phyloP scores from a whole-genome alignment of 75 land plant species.

The Pinus taeda region DNA sequence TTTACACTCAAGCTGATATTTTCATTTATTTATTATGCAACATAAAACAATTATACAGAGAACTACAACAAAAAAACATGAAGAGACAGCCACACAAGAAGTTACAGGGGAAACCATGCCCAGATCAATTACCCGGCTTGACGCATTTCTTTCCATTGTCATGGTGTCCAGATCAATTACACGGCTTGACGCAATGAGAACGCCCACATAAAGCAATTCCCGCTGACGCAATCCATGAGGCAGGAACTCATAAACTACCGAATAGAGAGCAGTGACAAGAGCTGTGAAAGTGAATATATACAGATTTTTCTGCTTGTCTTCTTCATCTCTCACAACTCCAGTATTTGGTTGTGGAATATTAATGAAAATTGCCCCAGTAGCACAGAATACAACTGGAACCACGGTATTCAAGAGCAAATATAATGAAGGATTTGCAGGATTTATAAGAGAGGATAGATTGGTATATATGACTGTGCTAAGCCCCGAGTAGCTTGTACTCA shows the following conservation, averaged over 20 bases:
- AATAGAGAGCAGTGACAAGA: not conserved
- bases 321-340: not conserved
- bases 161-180: too few relatives aligned
- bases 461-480: slow-evolving; percentile 58
- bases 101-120: not conserved
- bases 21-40: too few relatives aligned
- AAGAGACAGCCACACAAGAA: too few relatives aligned
- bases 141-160: slow-evolving; percentile 2
- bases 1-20: too few relatives aligned
- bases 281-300: slow-evolving; percentile 14
- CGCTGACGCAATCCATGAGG: not conserved
- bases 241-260: not conserved
- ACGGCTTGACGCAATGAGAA: not conserved
- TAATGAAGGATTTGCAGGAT: slow-evolving; percentile 10
- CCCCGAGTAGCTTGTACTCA: slow-evolving; percentile 52
- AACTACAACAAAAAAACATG: too few relatives aligned
- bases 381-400: slow-evolving; percentile 41
- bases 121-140: not conserved
- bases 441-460: slow-evolving; percentile 16
- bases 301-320: not conserved
- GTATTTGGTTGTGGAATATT: not conserved
- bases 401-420: slow-evolving; percentile 58
- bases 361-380: slow-evolving; percentile 27
- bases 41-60: too few relatives aligned
- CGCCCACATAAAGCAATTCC: slow-evolving; percentile 21